Base-by-base conservation (phyloP, 2,329 filamentous ascomycete genomes). In the Hymenoscyphus infarciens region DNA sequence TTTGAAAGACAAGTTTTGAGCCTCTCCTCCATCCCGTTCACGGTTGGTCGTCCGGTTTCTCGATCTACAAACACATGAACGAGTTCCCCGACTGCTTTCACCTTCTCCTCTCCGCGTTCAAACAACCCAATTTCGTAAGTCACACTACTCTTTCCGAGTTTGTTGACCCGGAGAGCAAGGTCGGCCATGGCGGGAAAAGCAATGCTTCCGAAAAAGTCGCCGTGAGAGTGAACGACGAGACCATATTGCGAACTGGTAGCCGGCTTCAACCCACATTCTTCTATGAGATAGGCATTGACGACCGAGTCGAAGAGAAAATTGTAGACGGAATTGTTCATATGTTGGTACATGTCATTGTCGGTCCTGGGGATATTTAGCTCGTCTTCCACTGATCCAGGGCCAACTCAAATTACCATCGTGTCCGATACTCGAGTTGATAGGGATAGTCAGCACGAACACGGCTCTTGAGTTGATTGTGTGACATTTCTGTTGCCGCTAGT, bases 331-430 rank as follows among this genome's bases (percentile, higher is more conserved):
- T 96, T 97, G 78, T 97, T 97, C 81, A 96, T 86, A 74, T 98
- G 94, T 64, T 91, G 83, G 76, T 95, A 97, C 90, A 96, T 95
- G 78, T 97, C 92, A 74, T 96, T 96, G 77, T 97, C 92, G 75
- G 86, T 87, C 91, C 91, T 93, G 65, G 33, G 54, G 35, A 22
- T 31, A 57, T 15, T 49, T 38, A 64, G 59, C 29, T 63, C 61
- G 63, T 61, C 64, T 62, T 61, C 15, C 49, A 52, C 31, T 19
- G 8, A 27, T 27, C 29, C 22, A 54, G 19, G 16, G 1, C 53
- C 10, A 35, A 19, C 31, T 39, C n/a, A 29, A 29, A 19, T 10
- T 71, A 92, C 92, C 93, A 97, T 85, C 93, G 79, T 64, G 92
- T 96, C 62, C 92, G 83, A 74, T 96, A 96, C 68, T 95, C 90